Conservation (phyloP, 2,329 filamentous ascomycete species). For the Myriosclerotinia curreyana region DNA sequence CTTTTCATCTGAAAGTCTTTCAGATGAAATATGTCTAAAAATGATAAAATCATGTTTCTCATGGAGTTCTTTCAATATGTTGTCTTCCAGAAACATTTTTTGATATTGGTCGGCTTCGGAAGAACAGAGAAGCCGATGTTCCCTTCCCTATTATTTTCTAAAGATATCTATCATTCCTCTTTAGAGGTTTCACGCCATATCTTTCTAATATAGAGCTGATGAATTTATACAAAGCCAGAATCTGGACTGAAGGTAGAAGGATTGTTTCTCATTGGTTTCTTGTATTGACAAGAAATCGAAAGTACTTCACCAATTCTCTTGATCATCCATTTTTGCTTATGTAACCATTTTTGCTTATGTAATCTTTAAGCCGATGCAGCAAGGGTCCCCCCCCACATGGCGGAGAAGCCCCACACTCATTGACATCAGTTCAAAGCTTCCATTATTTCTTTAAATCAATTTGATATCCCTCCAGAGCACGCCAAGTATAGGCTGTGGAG, state of each 20-base stretch:
- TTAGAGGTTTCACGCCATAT: neutral
- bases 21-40: constrained; percentile 1
- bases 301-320: neutral
- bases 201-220: neutral
- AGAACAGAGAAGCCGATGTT: constrained; percentile 5
- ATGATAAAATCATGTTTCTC: neutral
- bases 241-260: neutral
- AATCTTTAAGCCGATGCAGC: neutral
- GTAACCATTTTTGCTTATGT: constrained; percentile 11
- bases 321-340: neutral
- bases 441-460: neutral
- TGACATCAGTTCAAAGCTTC: constrained; percentile 16
- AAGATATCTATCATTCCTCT: neutral
- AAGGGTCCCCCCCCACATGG: constrained; percentile 12
- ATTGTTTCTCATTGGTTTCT: neutral
- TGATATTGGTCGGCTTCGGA: constrained; percentile 14
- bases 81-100: constrained; percentile 2
- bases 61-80: neutral
- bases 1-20: neutral
- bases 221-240: no score
- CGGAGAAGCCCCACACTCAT: constrained; percentile 8
- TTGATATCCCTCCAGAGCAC: neutral
- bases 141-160: neutral
- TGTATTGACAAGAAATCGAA: neutral
- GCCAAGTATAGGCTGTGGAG: constrained; percentile 3